Conservation (phyloP, 768 basidiomycete genomes). For the Hortiboletus flavorubellus region DNA sequence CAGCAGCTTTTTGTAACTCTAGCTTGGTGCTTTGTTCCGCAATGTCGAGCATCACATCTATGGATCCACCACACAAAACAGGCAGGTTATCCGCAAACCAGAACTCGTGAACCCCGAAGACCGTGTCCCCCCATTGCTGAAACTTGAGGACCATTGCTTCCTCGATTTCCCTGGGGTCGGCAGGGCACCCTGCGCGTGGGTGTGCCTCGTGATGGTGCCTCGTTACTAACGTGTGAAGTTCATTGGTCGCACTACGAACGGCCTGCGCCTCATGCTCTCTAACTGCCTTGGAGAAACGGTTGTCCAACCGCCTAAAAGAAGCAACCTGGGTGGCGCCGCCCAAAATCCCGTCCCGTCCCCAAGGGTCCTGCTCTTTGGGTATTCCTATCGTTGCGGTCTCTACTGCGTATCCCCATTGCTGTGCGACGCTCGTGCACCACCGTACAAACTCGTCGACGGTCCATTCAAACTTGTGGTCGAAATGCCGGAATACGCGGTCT, state of each 20-base stretch:
- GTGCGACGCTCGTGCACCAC: constrained; percentile 58
- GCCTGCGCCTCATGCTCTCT: constrained; percentile 22
- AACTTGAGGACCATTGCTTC: constrained; percentile 49
- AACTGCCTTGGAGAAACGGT: constrained; percentile 27
- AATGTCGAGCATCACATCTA: constrained; percentile 27
- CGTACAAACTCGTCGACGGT: constrained; percentile 65
- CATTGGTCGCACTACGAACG: constrained; percentile 7
- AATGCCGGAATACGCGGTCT: constrained; percentile 69
- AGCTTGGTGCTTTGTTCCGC: constrained; percentile 25
- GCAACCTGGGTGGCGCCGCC: constrained; percentile 71
- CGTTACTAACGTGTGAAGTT: constrained; percentile 46
- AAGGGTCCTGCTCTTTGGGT: constrained; percentile 59
- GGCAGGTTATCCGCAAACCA: constrained; percentile 45
- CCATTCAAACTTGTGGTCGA: constrained; percentile 91
- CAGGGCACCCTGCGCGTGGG: constrained; percentile 41
- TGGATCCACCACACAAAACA: constrained; percentile 33
- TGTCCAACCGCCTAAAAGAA: constrained; percentile 51
- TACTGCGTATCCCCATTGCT: constrained; percentile 72
- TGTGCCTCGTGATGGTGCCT: constrained; percentile 53
- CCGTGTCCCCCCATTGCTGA: constrained; percentile 48
- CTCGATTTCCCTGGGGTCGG: constrained; percentile 45
- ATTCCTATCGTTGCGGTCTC: constrained; percentile 57
- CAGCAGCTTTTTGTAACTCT: constrained; percentile 18
- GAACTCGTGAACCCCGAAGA: constrained; percentile 42
- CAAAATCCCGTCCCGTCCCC: constrained; percentile 62